Evolutionary conservation across 2,329 filamentous ascomycete species (phyloP).

Genomic region (Cladosporium sp.): DNA sequence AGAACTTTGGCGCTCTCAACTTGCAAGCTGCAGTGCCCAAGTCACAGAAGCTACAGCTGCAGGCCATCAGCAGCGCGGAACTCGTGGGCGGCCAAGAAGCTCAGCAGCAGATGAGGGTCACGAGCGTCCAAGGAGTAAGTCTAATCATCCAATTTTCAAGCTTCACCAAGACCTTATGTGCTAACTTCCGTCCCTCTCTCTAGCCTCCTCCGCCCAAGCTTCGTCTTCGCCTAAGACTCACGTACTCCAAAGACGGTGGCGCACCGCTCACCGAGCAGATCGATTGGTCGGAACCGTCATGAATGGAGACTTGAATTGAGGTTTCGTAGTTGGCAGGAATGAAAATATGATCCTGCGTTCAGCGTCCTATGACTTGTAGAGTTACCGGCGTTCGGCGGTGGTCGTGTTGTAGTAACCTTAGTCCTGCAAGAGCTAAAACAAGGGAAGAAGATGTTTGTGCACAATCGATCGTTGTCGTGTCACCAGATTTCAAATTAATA

Average conservation of each 20-base stretch:
- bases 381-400: not conserved
- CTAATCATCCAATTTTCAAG: not conserved
- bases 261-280: slow-evolving; percentile 84
- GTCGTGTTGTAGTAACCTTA: not conserved
- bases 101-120: slow-evolving; percentile 86
- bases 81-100: slow-evolving; percentile 77
- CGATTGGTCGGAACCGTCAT: slow-evolving; percentile 83
- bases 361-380: slow-evolving; percentile 3
- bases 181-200: not conserved
- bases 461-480: not conserved
- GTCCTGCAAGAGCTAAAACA: not conserved
- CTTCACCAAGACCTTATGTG: not conserved
- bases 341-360: not conserved
- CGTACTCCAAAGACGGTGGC: slow-evolving; percentile 69
- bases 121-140: slow-evolving; percentile 85
- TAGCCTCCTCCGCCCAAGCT: slow-evolving; percentile 70
- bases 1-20: slow-evolving; percentile 70
- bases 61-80: slow-evolving; percentile 81
- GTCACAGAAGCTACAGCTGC: slow-evolving; percentile 88
- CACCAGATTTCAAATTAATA: not conserved
- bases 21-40: slow-evolving; percentile 96
- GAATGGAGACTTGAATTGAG: slow-evolving; percentile 3
- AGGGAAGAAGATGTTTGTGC: not conserved
- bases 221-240: slow-evolving; percentile 80
- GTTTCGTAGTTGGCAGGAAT: not conserved